Percentiles rank a stretch among this genome's conserved stretches.
Evolutionary conservation across 768 basidiomycete species (phyloP).

Genomic region (Termitomyces titanicus): DNA sequence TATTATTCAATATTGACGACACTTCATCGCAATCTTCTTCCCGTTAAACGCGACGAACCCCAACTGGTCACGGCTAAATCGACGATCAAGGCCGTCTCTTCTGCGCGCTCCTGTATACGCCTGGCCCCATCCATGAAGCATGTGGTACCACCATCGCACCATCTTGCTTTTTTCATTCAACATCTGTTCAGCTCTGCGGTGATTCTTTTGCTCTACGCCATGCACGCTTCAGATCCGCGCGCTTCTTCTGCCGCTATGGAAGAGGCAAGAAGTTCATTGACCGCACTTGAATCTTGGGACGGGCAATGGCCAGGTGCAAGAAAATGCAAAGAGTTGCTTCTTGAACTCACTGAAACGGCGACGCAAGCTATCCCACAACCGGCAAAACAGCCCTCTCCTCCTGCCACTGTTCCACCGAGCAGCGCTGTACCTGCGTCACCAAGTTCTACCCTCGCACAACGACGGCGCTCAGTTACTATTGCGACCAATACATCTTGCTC

Average conservation of each 20-base stretch:
- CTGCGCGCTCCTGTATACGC: slow-evolving; percentile 81
- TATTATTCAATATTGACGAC: slow-evolving; percentile 88
- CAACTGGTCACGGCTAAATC: slow-evolving; percentile 68
- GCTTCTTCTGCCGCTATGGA: slow-evolving; percentile 75
- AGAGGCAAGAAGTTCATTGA: slow-evolving; percentile 71
- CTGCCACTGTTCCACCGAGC: slow-evolving; percentile 3
- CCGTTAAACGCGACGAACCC: slow-evolving; percentile 69
- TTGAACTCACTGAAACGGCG: slow-evolving; percentile 66
- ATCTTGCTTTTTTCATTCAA: slow-evolving; percentile 87
- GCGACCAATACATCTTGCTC: slow-evolving; percentile 35
- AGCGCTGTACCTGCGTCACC: slow-evolving; percentile 17
- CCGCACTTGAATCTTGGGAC: slow-evolving; percentile 76
- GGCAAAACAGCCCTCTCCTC: slow-evolving; percentile 15
- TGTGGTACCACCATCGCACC: slow-evolving; percentile 81
- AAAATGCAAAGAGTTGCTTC: slow-evolving; percentile 80
- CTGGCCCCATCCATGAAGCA: slow-evolving; percentile 83
- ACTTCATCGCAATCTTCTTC: slow-evolving; percentile 84
- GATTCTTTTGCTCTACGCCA: slow-evolving; percentile 80
- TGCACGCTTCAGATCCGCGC: slow-evolving; percentile 71
- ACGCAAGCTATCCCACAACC: slow-evolving; percentile 57
- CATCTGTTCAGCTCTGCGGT: slow-evolving; percentile 87
- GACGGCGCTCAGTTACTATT: slow-evolving; percentile 56
- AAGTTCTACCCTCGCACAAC: slow-evolving; percentile 34
- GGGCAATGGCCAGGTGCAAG: slow-evolving; percentile 85
- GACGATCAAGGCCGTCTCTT: slow-evolving; percentile 75